Evolutionary conservation across 2,329 filamentous ascomycete species (phyloP), one percentile per base, ranked within the genome.

Genomic region (Diatrype stigma): DNA sequence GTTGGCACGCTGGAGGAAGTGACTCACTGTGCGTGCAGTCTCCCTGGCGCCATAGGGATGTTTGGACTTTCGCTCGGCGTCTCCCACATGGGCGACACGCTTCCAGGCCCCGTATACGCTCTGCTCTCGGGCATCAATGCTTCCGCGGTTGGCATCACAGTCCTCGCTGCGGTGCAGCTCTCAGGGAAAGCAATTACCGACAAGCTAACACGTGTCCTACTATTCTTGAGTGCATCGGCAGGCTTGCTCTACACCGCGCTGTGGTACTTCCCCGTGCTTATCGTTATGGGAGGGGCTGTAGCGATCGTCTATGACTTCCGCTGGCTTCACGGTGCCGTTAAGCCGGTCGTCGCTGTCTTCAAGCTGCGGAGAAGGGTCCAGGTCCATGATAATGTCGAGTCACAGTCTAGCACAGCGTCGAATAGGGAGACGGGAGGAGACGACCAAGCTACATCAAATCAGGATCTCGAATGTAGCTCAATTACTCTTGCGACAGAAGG

Each of bases 191-290:
- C 86, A 0, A 84, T 90, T 49, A 84, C 78, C 0, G 86, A 90
- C 60, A 73, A 73, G 19, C 45, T 87, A 3, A 84, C 86, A 0
- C 71, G 86, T 1, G 69, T 85, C 0, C 58, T 90, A 2, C 81
- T 90, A 0, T 84, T 89, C 12, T 60, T 85, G 6, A 79, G 79
- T 3, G 87, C 74, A 1, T 74, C 78, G 8, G 85, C 84, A 0
- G 87, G 86, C 0, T 68, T 90, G 56, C 73, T 87, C 46, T 90
- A 90, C 58, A 89, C 83, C 46, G 80, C 85, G 0, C 67, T 90
- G 0, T 91, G 87, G 87, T 91, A 87, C 57, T 90, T 89, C 44
- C 87, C 87, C 0, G 60, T 81, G 0, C 62, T 90, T 4, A 84
- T 90, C 67, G 58, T 78, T 0, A 56, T 73, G 1, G 80, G 77